A percentile compares a stretch with the other conserved stretches of the same genome.
These are phyloP conservation scores for Mangifera indica DNA, from an alignment of 345 rosid genomes.

Conservation along the genomic window DNA sequence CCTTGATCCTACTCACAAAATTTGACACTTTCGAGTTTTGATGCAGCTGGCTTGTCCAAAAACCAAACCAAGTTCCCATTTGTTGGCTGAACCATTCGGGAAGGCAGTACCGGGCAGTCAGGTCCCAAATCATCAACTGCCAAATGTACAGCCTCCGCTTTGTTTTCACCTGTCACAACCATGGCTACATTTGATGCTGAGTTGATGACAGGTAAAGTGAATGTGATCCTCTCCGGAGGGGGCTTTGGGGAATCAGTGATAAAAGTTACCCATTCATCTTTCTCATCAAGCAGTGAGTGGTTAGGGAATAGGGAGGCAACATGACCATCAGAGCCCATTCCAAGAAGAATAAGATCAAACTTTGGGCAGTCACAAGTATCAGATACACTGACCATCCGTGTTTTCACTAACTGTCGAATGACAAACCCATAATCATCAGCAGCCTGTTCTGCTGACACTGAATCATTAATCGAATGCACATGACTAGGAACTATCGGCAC, in stretches of 20 bases:
- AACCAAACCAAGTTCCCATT: constrained; percentile 79
- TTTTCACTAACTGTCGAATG: constrained; percentile 69
- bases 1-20: constrained; percentile 37
- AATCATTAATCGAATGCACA: constrained; percentile 75
- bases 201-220: constrained; percentile 88
- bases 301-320: constrained; percentile 83
- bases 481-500: constrained; percentile 75
- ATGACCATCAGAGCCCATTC: constrained; percentile 88
- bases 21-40: constrained; percentile 49
- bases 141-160: constrained; percentile 69
- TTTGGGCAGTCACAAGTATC: constrained; percentile 80
- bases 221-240: constrained; percentile 92
- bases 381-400: constrained; percentile 61
- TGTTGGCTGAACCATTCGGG: constrained; percentile 62
- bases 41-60: constrained; percentile 76
- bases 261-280: constrained; percentile 72
- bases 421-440: constrained; percentile 69
- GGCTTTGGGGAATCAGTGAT: constrained; percentile 74
- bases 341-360: constrained; percentile 87
- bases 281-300: constrained; percentile 56
- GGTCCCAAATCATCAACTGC: constrained; percentile 50
- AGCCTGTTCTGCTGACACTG: constrained; percentile 77
- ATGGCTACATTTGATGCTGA: constrained; percentile 74
- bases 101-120: constrained; percentile 51
- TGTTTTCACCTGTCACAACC: constrained; percentile 69